phyloP scores from a whole-genome alignment of 768 basidiomycete species.

The Auriscalpium vulgare region DNA sequence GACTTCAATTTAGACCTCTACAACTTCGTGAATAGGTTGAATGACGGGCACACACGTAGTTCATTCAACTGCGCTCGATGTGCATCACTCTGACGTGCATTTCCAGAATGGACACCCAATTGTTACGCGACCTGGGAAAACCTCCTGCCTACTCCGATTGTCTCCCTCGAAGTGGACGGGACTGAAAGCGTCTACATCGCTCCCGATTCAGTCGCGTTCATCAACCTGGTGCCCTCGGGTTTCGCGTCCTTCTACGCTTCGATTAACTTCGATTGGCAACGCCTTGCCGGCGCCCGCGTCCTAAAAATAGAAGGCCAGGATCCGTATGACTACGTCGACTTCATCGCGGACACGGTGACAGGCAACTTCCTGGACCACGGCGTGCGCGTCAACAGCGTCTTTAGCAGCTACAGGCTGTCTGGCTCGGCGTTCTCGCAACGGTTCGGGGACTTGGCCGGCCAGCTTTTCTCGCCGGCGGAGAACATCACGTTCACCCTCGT shows the following conservation, averaged over 20 bases:
- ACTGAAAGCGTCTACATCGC: conserved; percentile 19
- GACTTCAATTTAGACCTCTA: conserved; percentile 56
- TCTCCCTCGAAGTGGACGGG: conserved; percentile 20
- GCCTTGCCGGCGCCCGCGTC: conserved; percentile 53
- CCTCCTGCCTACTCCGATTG: conserved; percentile 15
- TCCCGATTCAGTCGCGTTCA: conserved; percentile 5
- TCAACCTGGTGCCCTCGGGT: not conserved
- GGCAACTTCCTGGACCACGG: conserved; percentile 60
- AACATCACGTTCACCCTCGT: conserved; percentile 42
- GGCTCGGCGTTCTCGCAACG: conserved; percentile 43
- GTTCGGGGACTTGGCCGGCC: conserved; percentile 49
- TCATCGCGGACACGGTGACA: conserved; percentile 46
- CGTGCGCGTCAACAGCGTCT: conserved; percentile 54
- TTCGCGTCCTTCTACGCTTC: conserved; percentile 6
- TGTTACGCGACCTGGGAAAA: conserved; percentile 46
- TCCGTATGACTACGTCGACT: conserved; percentile 48
- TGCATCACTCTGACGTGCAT: not conserved
- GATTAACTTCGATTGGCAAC: conserved; percentile 32
- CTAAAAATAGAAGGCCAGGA: conserved; percentile 43
- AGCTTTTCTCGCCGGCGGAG: conserved; percentile 34
- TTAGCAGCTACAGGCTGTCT: conserved; percentile 40
- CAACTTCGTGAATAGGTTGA: conserved; percentile 45
- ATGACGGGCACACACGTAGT: conserved; percentile 61
- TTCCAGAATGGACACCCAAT: conserved; percentile 45
- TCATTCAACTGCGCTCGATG: not conserved